Conservation (phyloP, 495 filamentous ascomycete genomes). For the Podospora appendiculata region DNA sequence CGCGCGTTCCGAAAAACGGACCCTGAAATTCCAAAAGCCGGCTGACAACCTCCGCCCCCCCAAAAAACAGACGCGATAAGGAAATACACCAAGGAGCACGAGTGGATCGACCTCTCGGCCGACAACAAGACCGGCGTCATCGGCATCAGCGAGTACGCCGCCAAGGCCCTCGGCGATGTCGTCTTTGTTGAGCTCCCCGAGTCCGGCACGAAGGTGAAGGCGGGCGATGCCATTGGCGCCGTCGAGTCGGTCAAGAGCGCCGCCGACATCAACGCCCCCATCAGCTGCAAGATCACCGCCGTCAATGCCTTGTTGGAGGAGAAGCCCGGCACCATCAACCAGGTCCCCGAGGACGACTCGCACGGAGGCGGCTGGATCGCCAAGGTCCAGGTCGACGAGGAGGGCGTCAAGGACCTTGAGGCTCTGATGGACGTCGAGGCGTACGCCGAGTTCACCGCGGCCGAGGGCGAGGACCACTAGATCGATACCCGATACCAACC, state of each 20-base stretch:
- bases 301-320: slow-evolving; percentile 69
- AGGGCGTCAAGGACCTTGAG: slow-evolving; percentile 57
- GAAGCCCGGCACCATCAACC: slow-evolving; percentile 79
- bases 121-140: slow-evolving; percentile 65
- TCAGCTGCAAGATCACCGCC: slow-evolving; percentile 64
- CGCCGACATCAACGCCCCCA: slow-evolving; percentile 87
- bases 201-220: slow-evolving; percentile 49
- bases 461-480: slow-evolving; percentile 20
- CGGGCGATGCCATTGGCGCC: slow-evolving; percentile 78
- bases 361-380: slow-evolving; percentile 90
- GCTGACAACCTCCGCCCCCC: slow-evolving; percentile 4
- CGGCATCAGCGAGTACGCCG: slow-evolving; percentile 87
- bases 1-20: neutral
- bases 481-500: neutral
- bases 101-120: slow-evolving; percentile 85
- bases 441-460: slow-evolving; percentile 61
- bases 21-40: neutral
- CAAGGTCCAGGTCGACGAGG: slow-evolving; percentile 67
- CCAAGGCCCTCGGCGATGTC: slow-evolving; percentile 85
- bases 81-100: slow-evolving; percentile 95
- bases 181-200: slow-evolving; percentile 92
- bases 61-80: slow-evolving; percentile 49
- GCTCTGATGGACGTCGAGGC: slow-evolving; percentile 61
- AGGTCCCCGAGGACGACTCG: slow-evolving; percentile 57
- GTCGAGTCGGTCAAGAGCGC: slow-evolving; percentile 98